Evolutionary conservation across 2,329 filamentous ascomycete genomes (phyloP), one percentile per base, ranked within the genome.

Genomic region (Thyridium curvatum): DNA sequence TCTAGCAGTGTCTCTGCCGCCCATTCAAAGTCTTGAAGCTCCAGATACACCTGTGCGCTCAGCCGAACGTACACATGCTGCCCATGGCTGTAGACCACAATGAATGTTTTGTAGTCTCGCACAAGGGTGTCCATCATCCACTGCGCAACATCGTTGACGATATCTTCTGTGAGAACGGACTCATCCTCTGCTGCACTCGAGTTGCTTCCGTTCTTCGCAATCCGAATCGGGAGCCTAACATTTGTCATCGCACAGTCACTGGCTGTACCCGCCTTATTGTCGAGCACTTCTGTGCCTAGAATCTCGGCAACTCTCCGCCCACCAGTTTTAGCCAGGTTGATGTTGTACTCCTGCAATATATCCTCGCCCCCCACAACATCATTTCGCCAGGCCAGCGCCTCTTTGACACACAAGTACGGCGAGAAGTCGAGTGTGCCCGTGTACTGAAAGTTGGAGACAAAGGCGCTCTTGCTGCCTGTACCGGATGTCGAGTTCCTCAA

Each of bases 371-470:
- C 85, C 12, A 88, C 74, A 12, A 77, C 69, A 33, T 80, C 68
- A 17, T 71, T 54, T 2, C 90, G 76, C 74, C 85, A 96, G 34
- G 72, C 63, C 16, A 95, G 66, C 1, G 84, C 80, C 8, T 84
- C 79, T 8, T 79, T 76, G 13, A 93, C 70, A 52, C 82, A 88
- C 1, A 88, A 65, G 46, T 82, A 91, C 0, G 86, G 76, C 4
- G 77, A 68, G 43, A 77, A 79, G 52, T 96, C 89, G 5, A 80
- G 59, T 0, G 89, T 94, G 10, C 84, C 87, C 3, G 84, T 72
- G 46, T 82, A 91, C 51, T 88, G 77, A 52, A 95, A 95, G 32
- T 81, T 79, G 10, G 58, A 64, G 13, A 87, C 73, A 46, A 86
- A 95, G 1, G 59, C 53, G 8, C 73, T 72, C 50, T 82, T 82